A percentile compares a stretch with the other conserved stretches of the same genome.
These are phyloP conservation scores for Neopestalotiopsis rosae DNA, from an alignment of 2,329 filamentous ascomycete genomes.

Conservation along the genomic window DNA sequence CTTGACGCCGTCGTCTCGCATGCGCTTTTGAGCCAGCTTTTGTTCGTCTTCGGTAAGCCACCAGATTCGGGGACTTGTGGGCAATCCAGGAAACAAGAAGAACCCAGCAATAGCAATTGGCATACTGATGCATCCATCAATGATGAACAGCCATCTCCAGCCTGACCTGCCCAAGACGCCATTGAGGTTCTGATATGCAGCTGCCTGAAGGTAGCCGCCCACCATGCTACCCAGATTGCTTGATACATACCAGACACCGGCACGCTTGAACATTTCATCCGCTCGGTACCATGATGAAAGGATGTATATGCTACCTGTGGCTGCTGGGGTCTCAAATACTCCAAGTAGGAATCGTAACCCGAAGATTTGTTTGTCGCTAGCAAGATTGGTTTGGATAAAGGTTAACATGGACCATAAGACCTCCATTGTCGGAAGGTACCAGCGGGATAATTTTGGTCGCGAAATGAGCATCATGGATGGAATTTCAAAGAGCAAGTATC, in stretches of 20 bases:
- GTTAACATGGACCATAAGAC: constrained; percentile 24
- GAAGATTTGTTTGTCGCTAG: constrained; percentile 30
- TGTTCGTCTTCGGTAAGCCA: constrained; percentile 38
- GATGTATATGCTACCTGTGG: constrained; percentile 29
- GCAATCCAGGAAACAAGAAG: constrained; percentile 45
- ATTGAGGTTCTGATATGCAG: constrained; percentile 53
- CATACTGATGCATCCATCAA: constrained; percentile 57
- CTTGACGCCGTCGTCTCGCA: constrained; percentile 26
- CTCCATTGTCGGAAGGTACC: constrained; percentile 25
- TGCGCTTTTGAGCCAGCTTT: constrained; percentile 36
- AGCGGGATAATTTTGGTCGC: constrained; percentile 21
- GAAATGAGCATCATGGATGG: constrained; percentile 27
- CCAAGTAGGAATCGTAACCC: constrained; percentile 35
- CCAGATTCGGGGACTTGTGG: constrained; percentile 39
- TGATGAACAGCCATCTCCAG: constrained; percentile 38
- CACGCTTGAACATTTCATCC: constrained; percentile 48
- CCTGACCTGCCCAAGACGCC: constrained; percentile 45
- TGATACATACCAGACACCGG: constrained; percentile 52
- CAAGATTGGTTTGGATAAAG: constrained; percentile 25
- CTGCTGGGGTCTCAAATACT: constrained; percentile 27
- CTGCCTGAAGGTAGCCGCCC: constrained; percentile 55
- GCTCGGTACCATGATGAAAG: constrained; percentile 37
- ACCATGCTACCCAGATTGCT: constrained; percentile 54
- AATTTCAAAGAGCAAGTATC: constrained; percentile 26
- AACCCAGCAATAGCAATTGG: constrained; percentile 55